Evolutionary conservation across 2,329 filamentous ascomycete species (phyloP), one percentile per base, ranked within the genome.

Genomic region (Achaetomium macrosporum): DNA sequence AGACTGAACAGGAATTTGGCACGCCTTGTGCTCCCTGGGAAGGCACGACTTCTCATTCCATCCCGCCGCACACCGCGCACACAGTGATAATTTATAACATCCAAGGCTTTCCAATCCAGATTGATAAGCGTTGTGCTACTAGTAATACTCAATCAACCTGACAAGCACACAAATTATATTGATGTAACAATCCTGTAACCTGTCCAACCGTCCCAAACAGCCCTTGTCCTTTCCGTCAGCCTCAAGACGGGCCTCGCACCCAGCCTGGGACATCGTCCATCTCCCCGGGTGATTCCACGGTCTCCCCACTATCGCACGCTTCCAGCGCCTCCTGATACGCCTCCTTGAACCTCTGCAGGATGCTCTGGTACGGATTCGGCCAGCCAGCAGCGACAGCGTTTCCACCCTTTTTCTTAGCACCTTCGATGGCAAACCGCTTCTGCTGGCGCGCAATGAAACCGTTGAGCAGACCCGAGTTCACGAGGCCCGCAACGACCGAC

Each of bases 371-470:
- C 1, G 88, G 82, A 41, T 73, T 74, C 1, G 91, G 90, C 73
- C 92, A 96, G 0, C 88, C 88, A 1, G 85, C 86, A 33, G 75
- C 74, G 17, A 88, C 69, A 0, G 85, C 53, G 17, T 63, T 78
- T 20, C 81, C 78, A 5, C 79, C 80, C 58, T 78, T 80, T 55
- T 78, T 77, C 73, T 84, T 86, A 20, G 87, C 83, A 2, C 91
- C 90, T 48, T 87, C 82, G 41, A 96, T 88, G 12, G 90, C 90
- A 64, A 96, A 90, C 45, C 87, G 84, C 41, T 79, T 79, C 64
- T 84, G 83, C 25, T 79, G 79, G 63, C 95, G 89, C 15, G 87
- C 88, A 29, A 96, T 79, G 64, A 91, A 96, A 1, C 91, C 92
- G 60, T 85, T 83, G 65, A 96, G 76, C 20, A 96, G 73, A 0